A percentile compares a stretch with the other conserved stretches of the same genome.
phyloP scores from a whole-genome alignment of 2,329 filamentous ascomycete species.

The Penicillium sp. region DNA sequence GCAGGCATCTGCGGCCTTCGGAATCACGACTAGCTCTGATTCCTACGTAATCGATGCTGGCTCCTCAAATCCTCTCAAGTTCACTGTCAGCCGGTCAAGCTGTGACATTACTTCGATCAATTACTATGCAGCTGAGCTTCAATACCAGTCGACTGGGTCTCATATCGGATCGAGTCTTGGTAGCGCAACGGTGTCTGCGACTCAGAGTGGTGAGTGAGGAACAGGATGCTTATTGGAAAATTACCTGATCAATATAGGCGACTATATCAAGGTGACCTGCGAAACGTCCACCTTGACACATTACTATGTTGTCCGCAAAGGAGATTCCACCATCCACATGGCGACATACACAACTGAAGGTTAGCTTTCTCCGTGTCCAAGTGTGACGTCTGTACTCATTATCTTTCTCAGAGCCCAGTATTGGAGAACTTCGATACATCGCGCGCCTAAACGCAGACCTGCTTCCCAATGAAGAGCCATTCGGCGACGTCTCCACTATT shows the following conservation, averaged over 20 bases:
- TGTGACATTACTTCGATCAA: conserved; percentile 65
- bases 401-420: conserved; percentile 42
- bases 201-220: conserved; percentile 30
- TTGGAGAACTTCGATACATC: conserved; percentile 64
- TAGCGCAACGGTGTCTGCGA: conserved; percentile 53
- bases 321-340: conserved; percentile 60
- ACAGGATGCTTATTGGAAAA: not conserved
- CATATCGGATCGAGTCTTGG: conserved; percentile 60
- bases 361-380: conserved; percentile 13
- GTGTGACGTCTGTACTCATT: not conserved
- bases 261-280: conserved; percentile 62
- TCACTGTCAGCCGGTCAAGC: conserved; percentile 52
- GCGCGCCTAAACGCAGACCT: conserved; percentile 54
- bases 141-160: conserved; percentile 51
- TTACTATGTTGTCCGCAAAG: conserved; percentile 60
- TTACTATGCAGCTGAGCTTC: conserved; percentile 58
- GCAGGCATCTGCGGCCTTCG: conserved; percentile 26
- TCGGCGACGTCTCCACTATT: conserved; percentile 56
- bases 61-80: conserved; percentile 49
- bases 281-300: conserved; percentile 60
- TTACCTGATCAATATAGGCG: conserved; percentile 16
- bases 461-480: conserved; percentile 54
- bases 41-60: conserved; percentile 49
- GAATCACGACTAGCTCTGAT: conserved; percentile 19
- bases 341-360: conserved; percentile 59